phyloP scores from a whole-genome alignment of 2,329 filamentous ascomycete species.

The Hymenoscyphus fructigenus region DNA sequence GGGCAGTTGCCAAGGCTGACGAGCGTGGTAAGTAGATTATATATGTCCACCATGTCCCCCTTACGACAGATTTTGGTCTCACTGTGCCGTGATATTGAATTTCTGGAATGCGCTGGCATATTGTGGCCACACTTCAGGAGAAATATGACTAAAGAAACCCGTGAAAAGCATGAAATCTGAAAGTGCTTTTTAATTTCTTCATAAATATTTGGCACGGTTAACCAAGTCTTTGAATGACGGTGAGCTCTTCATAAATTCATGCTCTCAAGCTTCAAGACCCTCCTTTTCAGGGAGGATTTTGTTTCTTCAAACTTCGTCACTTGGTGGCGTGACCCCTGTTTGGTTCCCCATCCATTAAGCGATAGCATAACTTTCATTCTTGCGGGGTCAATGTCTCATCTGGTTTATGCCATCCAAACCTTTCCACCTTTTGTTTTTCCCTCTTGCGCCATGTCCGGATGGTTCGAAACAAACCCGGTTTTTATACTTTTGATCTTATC shows the following conservation, averaged over 20 bases:
- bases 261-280: neutral
- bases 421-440: neutral
- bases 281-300: neutral
- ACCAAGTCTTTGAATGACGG: neutral
- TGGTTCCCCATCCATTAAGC: neutral
- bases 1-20: neutral
- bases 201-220: neutral
- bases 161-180: too few species aligned
- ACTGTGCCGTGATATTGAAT: too few species aligned
- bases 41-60: neutral
- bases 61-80: neutral
- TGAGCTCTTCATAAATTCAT: neutral
- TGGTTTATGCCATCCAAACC: neutral
- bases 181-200: neutral
- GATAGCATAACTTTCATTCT: neutral
- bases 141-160: too few species aligned
- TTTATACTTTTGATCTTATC: neutral
- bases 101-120: too few species aligned
- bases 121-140: too few species aligned
- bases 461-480: neutral
- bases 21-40: slow-evolving; percentile 3
- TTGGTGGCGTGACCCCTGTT: neutral
- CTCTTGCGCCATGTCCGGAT: neutral
- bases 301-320: too few species aligned
- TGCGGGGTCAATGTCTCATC: neutral